Conservation (phyloP, 495 filamentous ascomycete genomes). For the Neurospora sp. region DNA sequence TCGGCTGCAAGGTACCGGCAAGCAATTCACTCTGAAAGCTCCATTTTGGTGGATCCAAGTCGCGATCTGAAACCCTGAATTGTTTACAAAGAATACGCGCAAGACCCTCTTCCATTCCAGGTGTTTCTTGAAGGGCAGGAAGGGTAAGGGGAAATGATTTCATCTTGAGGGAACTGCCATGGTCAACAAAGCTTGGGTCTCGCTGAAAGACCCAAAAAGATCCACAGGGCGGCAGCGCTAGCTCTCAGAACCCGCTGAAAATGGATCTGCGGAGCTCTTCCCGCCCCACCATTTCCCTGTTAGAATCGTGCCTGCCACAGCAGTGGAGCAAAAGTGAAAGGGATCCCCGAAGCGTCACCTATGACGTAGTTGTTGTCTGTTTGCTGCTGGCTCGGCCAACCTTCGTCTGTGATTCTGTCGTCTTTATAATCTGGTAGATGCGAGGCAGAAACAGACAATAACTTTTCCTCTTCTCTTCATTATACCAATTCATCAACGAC, state of each 20-base stretch:
- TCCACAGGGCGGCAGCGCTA: not conserved
- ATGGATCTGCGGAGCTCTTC: not conserved
- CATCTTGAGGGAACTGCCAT: not conserved
- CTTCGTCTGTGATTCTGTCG: not conserved
- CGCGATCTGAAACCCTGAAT: not conserved
- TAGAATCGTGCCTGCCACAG: not conserved
- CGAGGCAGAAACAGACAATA: not conserved
- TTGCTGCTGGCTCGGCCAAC: not conserved
- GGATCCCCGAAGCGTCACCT: slow-evolving; percentile 11
- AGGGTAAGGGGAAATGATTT: not conserved
- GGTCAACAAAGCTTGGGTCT: not conserved
- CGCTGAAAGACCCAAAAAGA: not conserved
- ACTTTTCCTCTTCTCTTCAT: not conserved
- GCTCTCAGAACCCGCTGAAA: not conserved
- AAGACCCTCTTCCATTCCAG: not conserved
- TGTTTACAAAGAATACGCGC: not conserved
- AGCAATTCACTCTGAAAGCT: not conserved
- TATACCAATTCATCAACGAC: not conserved
- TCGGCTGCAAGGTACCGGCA: not conserved
- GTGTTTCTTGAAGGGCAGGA: not conserved
- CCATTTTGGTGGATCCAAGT: not conserved
- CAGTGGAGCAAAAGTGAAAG: not conserved
- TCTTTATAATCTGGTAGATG: not conserved
- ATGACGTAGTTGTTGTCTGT: slow-evolving; percentile 13
- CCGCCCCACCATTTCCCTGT: not conserved